Evolutionary conservation across 1,284 basidiomycete species (phyloP).

Genomic region (Rhizoctonia solani): DNA sequence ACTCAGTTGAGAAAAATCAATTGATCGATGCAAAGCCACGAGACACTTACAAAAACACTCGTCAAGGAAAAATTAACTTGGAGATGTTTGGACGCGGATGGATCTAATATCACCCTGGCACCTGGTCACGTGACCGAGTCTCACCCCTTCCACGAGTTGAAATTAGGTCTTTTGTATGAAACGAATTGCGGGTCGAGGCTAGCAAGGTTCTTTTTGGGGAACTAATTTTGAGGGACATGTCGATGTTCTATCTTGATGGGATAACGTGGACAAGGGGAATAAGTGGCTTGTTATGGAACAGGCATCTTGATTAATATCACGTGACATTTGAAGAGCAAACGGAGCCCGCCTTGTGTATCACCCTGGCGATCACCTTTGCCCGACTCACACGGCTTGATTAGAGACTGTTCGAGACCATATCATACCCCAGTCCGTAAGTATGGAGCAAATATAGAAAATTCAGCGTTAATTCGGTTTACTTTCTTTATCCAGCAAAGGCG

Average conservation of each 20-base stretch:
- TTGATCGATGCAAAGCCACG: not conserved
- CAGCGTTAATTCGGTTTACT: no score
- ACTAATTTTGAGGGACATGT: not conserved
- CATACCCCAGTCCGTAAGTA: not conserved
- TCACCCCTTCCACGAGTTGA: not conserved
- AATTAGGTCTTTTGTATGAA: not conserved
- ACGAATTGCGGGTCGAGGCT: not conserved
- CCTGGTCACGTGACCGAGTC: slow-evolving; percentile 18
- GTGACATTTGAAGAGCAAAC: slow-evolving; percentile 10
- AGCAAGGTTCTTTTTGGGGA: not conserved
- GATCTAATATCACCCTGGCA: slow-evolving; percentile 32
- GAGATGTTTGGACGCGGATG: slow-evolving; percentile 23
- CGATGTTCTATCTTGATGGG: not conserved
- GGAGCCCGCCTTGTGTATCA: slow-evolving; percentile 25
- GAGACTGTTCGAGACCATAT: not conserved
- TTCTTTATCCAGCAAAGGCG: no score
- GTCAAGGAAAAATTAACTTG: slow-evolving; percentile 22
- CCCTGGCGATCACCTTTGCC: not conserved
- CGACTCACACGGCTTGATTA: not conserved
- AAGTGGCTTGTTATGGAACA: not conserved
- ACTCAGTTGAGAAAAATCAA: not conserved
- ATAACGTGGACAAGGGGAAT: not conserved
- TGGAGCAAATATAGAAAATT: no score
- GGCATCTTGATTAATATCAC: slow-evolving; percentile 2
- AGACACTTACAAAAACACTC: not conserved